phyloP scores from a whole-genome alignment of 345 rosid genomes.

The Linum tenue region DNA sequence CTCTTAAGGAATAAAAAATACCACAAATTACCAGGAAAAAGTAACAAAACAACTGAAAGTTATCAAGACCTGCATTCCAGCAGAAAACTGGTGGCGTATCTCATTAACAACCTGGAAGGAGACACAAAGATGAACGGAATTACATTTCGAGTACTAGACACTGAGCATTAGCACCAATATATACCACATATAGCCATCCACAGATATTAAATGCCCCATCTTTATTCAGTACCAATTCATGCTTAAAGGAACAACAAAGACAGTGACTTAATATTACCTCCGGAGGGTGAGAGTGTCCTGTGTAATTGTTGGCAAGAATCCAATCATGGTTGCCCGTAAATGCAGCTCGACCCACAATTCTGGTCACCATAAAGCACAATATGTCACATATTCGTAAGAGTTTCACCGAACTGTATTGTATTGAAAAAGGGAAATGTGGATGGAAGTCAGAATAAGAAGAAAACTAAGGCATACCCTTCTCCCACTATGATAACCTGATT shows the following conservation, averaged over 20 bases:
- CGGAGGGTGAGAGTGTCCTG: constrained; percentile 48
- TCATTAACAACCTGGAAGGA: constrained; percentile 57
- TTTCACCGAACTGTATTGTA: constrained; percentile 1
- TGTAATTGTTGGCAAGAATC: constrained; percentile 55
- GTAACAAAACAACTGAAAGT: constrained; percentile 9
- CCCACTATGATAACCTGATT: constrained; percentile 67
- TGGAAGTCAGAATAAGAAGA: background rate
- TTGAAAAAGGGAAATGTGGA: background rate
- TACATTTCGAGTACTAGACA: background rate
- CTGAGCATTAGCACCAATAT: background rate
- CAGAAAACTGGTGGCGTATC: constrained; percentile 67
- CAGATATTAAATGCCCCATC: background rate
- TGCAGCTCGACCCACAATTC: constrained; percentile 83
- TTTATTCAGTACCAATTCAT: background rate
- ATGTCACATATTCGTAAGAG: background rate
- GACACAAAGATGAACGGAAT: constrained; percentile 9
- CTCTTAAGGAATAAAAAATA: constrained; percentile 7
- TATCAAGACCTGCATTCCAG: constrained; percentile 76
- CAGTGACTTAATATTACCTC: constrained; percentile 38
- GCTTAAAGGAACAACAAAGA: background rate
- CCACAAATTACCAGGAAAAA: background rate
- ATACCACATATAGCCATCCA: background rate
- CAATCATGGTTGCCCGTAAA: constrained; percentile 82
- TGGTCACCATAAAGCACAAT: constrained; percentile 25
- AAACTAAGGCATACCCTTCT: constrained; percentile 62